A percentile compares a stretch with the other conserved stretches of the same genome.
These are phyloP conservation scores for Avicennia marina DNA, from an alignment of 257 asterid species.

Conservation along the genomic window DNA sequence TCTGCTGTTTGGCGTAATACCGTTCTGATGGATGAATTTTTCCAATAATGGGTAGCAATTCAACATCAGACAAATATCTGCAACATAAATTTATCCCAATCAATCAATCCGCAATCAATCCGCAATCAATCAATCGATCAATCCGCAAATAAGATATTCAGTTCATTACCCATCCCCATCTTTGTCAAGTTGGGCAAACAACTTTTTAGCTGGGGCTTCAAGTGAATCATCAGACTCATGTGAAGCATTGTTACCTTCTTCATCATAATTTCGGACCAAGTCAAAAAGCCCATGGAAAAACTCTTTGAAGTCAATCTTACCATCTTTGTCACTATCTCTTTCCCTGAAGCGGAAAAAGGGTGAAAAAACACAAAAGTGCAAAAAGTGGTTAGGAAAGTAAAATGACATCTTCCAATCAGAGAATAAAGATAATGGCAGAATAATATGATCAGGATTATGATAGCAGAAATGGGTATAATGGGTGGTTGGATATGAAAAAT, in stretches of 20 bases:
- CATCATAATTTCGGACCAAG: slow-evolving; percentile 70
- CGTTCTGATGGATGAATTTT: slow-evolving; percentile 89
- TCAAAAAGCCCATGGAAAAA: slow-evolving; percentile 89
- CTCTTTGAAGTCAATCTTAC: slow-evolving; percentile 77
- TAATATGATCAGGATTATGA: not conserved
- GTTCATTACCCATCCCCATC: slow-evolving; percentile 80
- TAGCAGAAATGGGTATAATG: not conserved
- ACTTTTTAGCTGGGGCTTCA: slow-evolving; percentile 65
- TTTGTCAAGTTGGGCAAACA: slow-evolving; percentile 82
- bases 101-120: slow-evolving; percentile 4
- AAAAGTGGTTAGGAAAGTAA: slow-evolving; percentile 5
- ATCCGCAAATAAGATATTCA: slow-evolving; percentile 10
- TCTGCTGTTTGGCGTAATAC: slow-evolving; percentile 85
- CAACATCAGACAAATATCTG: slow-evolving; percentile 73
- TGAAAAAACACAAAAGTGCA: slow-evolving; percentile 1
- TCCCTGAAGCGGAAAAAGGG: slow-evolving; percentile 46
- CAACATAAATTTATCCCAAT: slow-evolving; percentile 8
- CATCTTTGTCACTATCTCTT: slow-evolving; percentile 84
- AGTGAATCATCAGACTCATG: slow-evolving; percentile 38
- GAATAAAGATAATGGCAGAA: not conserved
- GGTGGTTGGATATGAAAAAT: not conserved
- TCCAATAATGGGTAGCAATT: slow-evolving; percentile 73
- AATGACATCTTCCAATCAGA: not conserved
- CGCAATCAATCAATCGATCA: not conserved
- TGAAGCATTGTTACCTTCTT: slow-evolving; percentile 49